A percentile compares a stretch with the other conserved stretches of the same genome.
Conservation (phyloP, 495 filamentous ascomycete genomes). For the Cenococcum geophilum region DNA sequence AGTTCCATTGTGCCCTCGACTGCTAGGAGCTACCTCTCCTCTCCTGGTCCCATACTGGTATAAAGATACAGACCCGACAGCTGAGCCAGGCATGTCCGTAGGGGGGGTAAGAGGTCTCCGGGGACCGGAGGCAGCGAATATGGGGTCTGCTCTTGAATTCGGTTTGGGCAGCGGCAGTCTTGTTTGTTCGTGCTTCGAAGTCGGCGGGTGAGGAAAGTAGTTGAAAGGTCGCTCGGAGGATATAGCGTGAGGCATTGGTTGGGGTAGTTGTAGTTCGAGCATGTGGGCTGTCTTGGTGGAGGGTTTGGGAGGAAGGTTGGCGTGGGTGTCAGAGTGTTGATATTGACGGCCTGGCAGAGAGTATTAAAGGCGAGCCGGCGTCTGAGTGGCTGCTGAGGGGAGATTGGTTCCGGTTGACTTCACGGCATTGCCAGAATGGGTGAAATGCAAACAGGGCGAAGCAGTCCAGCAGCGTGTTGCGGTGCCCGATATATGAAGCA, state of each 20-base stretch:
- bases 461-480: neutral
- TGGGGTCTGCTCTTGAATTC: slow-evolving; percentile 5
- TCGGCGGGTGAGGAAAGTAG: slow-evolving; percentile 20
- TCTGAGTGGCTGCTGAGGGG: slow-evolving; percentile 1
- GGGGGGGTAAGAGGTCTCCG: slow-evolving; percentile 24
- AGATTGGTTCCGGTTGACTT: slow-evolving; percentile 18
- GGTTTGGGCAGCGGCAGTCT: slow-evolving; percentile 19
- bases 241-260: slow-evolving; percentile 31
- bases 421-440: slow-evolving; percentile 26
- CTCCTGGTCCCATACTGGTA: slow-evolving; percentile 13
- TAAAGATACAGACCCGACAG: slow-evolving; percentile 22
- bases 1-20: neutral
- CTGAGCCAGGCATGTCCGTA: slow-evolving; percentile 14
- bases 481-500: neutral
- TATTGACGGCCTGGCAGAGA: neutral
- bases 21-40: slow-evolving; percentile 10
- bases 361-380: neutral
- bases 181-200: slow-evolving; percentile 4
- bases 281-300: slow-evolving; percentile 12
- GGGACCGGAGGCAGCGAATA: slow-evolving; percentile 4
- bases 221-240: slow-evolving; percentile 25
- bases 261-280: slow-evolving; percentile 30
- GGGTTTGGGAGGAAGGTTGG: slow-evolving; percentile 2
- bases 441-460: neutral
- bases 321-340: neutral